Conservation (phyloP, 768 basidiomycete species). For the Suillus tomentosus region DNA sequence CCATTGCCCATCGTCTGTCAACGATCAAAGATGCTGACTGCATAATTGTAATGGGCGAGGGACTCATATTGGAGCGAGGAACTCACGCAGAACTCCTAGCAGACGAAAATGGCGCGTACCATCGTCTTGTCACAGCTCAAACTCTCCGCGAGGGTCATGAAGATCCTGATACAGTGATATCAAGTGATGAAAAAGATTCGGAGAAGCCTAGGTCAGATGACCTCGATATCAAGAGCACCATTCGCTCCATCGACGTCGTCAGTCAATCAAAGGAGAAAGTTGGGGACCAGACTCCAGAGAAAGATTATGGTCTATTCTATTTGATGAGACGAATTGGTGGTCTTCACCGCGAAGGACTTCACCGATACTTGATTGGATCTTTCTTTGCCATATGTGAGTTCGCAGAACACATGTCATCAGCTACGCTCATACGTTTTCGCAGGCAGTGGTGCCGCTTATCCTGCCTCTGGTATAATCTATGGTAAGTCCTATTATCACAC, state of each 20-base stretch:
- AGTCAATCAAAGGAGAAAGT: neutral
- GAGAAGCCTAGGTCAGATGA: constrained; percentile 31
- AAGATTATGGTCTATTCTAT: constrained; percentile 32
- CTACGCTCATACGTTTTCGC: neutral
- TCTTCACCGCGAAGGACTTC: constrained; percentile 41
- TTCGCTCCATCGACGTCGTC: constrained; percentile 21
- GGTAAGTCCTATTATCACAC: constrained; percentile 23
- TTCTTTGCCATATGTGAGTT: constrained; percentile 34
- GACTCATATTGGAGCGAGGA: constrained; percentile 45
- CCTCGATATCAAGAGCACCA: constrained; percentile 29
- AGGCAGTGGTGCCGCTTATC: constrained; percentile 30
- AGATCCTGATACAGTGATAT: constrained; percentile 12
- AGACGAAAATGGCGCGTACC: constrained; percentile 41
- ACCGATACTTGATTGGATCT: constrained; percentile 39
- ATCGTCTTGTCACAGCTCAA: constrained; percentile 45
- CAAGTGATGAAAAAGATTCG: constrained; percentile 20
- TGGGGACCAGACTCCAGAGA: neutral
- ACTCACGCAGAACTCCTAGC: constrained; percentile 42
- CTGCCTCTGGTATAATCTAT: constrained; percentile 36
- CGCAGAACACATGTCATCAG: neutral
- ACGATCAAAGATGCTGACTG: constrained; percentile 50
- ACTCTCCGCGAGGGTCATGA: constrained; percentile 35
- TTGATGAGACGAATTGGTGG: constrained; percentile 40
- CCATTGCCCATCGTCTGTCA: constrained; percentile 33
- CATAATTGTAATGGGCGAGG: constrained; percentile 47